Percentiles rank a stretch among this genome's conserved stretches.
These are phyloP conservation scores for Taiwanofungus camphoratus DNA, from an alignment of 1,284 basidiomycete genomes.

Conservation along the genomic window DNA sequence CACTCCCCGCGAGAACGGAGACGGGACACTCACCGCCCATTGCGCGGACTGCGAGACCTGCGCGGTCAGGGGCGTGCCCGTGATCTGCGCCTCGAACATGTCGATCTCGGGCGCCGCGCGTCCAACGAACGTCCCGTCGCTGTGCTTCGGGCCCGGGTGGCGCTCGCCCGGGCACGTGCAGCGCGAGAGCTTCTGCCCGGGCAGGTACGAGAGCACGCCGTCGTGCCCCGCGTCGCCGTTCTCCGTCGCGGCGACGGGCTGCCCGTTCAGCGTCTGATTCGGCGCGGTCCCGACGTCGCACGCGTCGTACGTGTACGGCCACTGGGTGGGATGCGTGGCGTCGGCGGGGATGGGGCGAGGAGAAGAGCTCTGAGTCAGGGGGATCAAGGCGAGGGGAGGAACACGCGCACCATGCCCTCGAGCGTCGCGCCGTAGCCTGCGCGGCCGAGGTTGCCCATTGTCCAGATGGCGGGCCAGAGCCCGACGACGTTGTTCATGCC, in stretches of 20 bases:
- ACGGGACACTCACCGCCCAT: conserved; percentile 46
- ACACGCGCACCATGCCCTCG: conserved; percentile 46
- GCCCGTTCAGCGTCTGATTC: conserved; percentile 42
- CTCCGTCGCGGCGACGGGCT: conserved; percentile 31
- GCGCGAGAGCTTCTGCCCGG: conserved; percentile 75
- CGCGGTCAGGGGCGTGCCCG: conserved; percentile 36
- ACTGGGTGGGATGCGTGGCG: conserved; percentile 38
- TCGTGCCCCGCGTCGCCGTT: conserved; percentile 37
- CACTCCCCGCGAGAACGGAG: conserved; percentile 8
- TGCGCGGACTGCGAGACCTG: conserved; percentile 61
- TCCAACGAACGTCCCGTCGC: conserved; percentile 57
- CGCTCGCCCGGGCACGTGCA: conserved; percentile 63
- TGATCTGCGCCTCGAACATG: conserved; percentile 66
- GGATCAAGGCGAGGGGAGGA: not conserved
- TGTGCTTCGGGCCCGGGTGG: conserved; percentile 68
- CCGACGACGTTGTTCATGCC: conserved; percentile 36
- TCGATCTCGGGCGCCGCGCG: conserved; percentile 76
- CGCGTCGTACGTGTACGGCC: conserved; percentile 73
- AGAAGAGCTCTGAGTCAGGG: conserved; percentile 41
- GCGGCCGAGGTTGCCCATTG: conserved; percentile 63
- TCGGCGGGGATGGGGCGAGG: too few species aligned
- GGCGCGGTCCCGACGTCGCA: conserved; percentile 67
- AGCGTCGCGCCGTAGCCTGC: conserved; percentile 59
- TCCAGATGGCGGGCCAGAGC: conserved; percentile 54
- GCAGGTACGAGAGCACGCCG: conserved; percentile 57